A percentile compares a stretch with the other conserved stretches of the same genome.
Conservation (phyloP, 2,329 filamentous ascomycete species). For the Orbilia blumenaviensis region DNA sequence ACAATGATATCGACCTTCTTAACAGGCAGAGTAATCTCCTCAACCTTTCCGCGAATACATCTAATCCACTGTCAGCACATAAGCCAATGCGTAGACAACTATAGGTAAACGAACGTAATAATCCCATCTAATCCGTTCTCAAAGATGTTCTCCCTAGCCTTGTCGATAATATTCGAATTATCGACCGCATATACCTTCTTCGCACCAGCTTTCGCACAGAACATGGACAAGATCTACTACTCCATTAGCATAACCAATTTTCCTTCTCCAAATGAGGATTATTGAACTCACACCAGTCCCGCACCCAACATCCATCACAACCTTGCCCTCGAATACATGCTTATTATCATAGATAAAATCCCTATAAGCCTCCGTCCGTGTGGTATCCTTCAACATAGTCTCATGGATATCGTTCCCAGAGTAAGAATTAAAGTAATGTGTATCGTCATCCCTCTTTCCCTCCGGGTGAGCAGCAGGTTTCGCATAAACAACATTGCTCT, state of each 20-base stretch:
- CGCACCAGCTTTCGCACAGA: conserved; percentile 89
- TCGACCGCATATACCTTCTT: conserved; percentile 88
- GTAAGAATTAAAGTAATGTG: conserved; percentile 72
- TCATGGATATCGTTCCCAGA: conserved; percentile 88
- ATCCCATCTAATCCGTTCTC: conserved; percentile 77
- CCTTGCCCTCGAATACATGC: conserved; percentile 82
- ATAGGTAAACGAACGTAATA: conserved; percentile 68
- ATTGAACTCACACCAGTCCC: conserved; percentile 68
- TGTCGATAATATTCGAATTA: conserved; percentile 87
- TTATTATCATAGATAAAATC: conserved; percentile 96
- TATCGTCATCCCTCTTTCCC: conserved; percentile 66
- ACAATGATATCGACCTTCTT: conserved; percentile 91
- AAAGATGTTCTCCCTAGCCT: conserved; percentile 84
- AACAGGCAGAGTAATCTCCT: conserved; percentile 82
- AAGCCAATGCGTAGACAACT: conserved; percentile 1
- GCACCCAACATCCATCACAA: conserved; percentile 88
- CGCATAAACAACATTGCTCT: conserved; percentile 62
- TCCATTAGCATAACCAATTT: background rate
- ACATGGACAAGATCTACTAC: conserved; percentile 80
- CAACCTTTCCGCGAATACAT: conserved; percentile 83
- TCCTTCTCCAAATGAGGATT: conserved; percentile 60
- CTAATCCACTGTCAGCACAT: conserved; percentile 56
- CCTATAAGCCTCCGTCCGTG: conserved; percentile 89
- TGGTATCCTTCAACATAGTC: conserved; percentile 89
- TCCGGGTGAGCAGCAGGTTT: conserved; percentile 63